Conservation (phyloP, 352 stramenopile genomes). For the Phytopythium helicoides region DNA sequence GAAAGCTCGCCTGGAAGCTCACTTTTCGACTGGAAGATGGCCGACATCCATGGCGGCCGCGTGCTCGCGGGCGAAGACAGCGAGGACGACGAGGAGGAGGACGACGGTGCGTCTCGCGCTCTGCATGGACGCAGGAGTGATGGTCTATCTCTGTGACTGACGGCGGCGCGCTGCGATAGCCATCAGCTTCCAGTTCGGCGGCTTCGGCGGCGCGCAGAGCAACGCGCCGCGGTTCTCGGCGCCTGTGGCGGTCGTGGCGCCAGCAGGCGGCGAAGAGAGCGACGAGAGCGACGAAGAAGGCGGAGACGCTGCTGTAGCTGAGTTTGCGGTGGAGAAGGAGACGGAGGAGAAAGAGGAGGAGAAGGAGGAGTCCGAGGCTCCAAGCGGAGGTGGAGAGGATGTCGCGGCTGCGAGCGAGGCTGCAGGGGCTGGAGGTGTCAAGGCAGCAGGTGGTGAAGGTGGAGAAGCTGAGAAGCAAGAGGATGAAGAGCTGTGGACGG, state of each 20-base stretch:
- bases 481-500: slow-evolving; percentile 27
- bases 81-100: slow-evolving; percentile 75
- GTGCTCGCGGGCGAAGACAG: slow-evolving; percentile 78
- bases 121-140: too few relatives aligned
- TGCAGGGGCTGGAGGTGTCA: too few relatives aligned
- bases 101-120: slow-evolving; percentile 26
- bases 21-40: slow-evolving; percentile 22
- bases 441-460: not conserved
- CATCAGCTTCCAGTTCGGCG: slow-evolving; percentile 55
- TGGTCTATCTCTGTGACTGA: not conserved
- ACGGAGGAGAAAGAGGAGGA: slow-evolving; percentile 14
- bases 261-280: slow-evolving; percentile 12
- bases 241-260: slow-evolving; percentile 17
- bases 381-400: not conserved
- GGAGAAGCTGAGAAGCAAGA: slow-evolving; percentile 7
- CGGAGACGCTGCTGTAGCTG: slow-evolving; percentile 22
- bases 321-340: slow-evolving; percentile 18
- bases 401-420: too few relatives aligned
- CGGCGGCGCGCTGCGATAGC: slow-evolving; percentile 10
- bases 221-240: slow-evolving; percentile 26
- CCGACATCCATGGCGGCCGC: slow-evolving; percentile 55
- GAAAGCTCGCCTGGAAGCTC: not conserved
- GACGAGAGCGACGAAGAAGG: slow-evolving; percentile 43
- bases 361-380: not conserved
- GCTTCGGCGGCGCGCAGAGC: slow-evolving; percentile 9